Percentiles rank a stretch among this genome's conserved stretches.
These are phyloP conservation scores for Gossypium lobatum DNA, from an alignment of 441 rosid species.

Conservation along the genomic window DNA sequence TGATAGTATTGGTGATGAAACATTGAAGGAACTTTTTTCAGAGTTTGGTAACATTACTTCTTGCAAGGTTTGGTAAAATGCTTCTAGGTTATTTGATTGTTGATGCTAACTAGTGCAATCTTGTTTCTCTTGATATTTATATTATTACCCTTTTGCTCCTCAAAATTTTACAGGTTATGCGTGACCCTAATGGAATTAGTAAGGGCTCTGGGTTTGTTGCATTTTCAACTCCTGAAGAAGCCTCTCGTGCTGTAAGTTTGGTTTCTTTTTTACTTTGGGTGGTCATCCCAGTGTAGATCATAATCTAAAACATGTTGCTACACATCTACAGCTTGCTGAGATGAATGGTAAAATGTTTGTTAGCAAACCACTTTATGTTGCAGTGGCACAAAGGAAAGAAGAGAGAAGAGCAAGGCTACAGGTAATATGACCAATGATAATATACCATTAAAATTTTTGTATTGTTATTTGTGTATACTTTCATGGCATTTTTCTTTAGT, in stretches of 20 bases:
- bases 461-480: not conserved
- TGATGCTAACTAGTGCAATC: not conserved
- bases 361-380: conserved; percentile 66
- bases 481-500: not conserved
- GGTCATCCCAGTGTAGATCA: not conserved
- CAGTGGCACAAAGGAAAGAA: conserved; percentile 67
- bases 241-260: conserved; percentile 55
- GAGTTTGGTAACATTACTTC: conserved; percentile 61
- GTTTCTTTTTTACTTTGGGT: not conserved
- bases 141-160: not conserved
- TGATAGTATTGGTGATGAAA: conserved; percentile 56
- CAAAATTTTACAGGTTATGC: conserved; percentile 44
- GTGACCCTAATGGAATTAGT: conserved; percentile 54
- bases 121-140: not conserved
- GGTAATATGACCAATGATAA: conserved; percentile 11
- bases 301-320: not conserved
- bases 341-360: conserved; percentile 59
- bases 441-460: not conserved
- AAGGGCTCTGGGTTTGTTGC: conserved; percentile 77
- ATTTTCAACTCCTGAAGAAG: conserved; percentile 60
- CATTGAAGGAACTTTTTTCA: conserved; percentile 47
- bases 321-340: conserved; percentile 40
- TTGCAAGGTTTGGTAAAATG: conserved; percentile 51
- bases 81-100: not conserved
- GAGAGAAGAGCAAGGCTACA: conserved; percentile 54